Evolutionary conservation across 2,329 filamentous ascomycete genomes (phyloP), one percentile per base, ranked within the genome.

Genomic region (Penicillium aurantiogriseum): DNA sequence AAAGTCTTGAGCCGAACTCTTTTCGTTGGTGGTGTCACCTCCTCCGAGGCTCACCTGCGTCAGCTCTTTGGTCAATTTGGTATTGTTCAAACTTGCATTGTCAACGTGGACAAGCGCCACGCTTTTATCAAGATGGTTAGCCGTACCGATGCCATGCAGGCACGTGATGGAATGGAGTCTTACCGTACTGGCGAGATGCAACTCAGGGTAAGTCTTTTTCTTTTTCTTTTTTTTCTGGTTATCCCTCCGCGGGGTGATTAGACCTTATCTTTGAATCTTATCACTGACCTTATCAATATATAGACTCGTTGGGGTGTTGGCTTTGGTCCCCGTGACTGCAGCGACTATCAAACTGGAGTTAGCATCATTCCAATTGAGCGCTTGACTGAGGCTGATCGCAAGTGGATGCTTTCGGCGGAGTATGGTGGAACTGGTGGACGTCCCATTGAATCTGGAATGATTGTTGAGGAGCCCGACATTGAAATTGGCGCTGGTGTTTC

Each of bases 51-150:
- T 57, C 92, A 97, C 72, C 82, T 99, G 52, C 87, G 92, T 52
- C 79, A 79, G 50, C 86, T 96, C 44, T 99, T 99, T 74, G 82
- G 80, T 69, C 86, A 86, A 45, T 96, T 88, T 71, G 94, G 94
- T 58, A 81, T 87, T 52, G 94, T 99, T 4, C 94, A 99, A 76
- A 97, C 93, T 1, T 97, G 93, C 76, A 99, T 99, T 64, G 92
- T 97, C 65, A 97, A 99, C 78, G 89, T 91, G 69, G 94, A 99
- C 71, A 99, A 97, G 79, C 90, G 94, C 19, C 94, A 99, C 75
- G 94, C 94, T 6, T 99, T 99, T 73, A 93, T 99, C 69, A 99
- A 99, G 79, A 99, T 99, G 94, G 85, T 94, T 65, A 94, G 86
- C 62, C 91, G 95, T 38, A 83, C 86, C 61, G 91, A 96, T 74